Evolutionary conservation across 176 grass and related monocot species (phyloP).

Genomic region (Lolium multiflorum): DNA sequence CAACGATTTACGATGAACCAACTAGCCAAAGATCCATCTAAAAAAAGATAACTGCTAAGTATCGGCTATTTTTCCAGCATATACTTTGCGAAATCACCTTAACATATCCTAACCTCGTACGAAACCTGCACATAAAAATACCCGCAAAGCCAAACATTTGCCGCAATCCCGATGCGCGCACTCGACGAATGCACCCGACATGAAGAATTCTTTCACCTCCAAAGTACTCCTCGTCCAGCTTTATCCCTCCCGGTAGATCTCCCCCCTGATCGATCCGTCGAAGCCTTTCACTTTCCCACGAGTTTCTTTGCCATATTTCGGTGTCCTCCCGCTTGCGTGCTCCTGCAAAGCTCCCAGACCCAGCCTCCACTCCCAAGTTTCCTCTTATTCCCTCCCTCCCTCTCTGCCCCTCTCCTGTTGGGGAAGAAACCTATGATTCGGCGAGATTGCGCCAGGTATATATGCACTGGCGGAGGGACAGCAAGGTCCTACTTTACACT

Average conservation of each 20-base stretch:
- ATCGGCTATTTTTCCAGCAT: background rate
- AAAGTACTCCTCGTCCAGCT: slow-evolving; percentile 41
- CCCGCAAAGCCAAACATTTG: slow-evolving; percentile 49
- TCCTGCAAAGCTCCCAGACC: slow-evolving; percentile 53
- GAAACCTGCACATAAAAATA: background rate
- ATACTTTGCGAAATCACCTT: background rate
- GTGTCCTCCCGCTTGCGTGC: slow-evolving; percentile 56
- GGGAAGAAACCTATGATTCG: slow-evolving; percentile 65
- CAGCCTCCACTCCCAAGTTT: slow-evolving; percentile 77
- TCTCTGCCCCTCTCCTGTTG: slow-evolving; percentile 40
- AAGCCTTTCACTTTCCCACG: slow-evolving; percentile 50
- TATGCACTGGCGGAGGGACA: slow-evolving; percentile 42
- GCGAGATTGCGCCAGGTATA: slow-evolving; percentile 37
- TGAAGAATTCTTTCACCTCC: slow-evolving; percentile 64
- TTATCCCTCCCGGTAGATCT: slow-evolving; percentile 38
- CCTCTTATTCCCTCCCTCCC: slow-evolving; percentile 69
- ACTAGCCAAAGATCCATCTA: background rate
- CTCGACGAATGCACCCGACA: slow-evolving; percentile 40
- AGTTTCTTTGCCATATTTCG: slow-evolving; percentile 52
- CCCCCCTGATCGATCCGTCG: slow-evolving; percentile 7
- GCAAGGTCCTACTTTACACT: slow-evolving; percentile 59
- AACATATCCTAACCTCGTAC: slow-evolving; percentile 51
- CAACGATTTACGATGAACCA: background rate
- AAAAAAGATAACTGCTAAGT: background rate
- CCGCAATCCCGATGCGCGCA: slow-evolving; percentile 49